Evolutionary conservation across 257 asterid species (phyloP).

Genomic region (Solanum dulcamara): DNA sequence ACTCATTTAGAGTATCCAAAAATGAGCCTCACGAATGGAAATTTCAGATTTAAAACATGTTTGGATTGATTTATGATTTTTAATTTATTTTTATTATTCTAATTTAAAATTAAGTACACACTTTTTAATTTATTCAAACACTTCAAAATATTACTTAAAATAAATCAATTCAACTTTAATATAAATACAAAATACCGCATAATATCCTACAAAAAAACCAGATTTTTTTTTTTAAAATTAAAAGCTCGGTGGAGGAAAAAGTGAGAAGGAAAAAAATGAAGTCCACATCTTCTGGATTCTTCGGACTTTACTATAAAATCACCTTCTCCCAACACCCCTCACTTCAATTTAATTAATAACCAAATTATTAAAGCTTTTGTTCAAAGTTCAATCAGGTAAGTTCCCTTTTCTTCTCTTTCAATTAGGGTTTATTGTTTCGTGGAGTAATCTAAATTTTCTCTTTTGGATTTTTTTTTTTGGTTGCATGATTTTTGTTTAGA

Average conservation of each 20-base stretch:
- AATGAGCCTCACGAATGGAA: too few species aligned
- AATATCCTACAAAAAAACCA: too few species aligned
- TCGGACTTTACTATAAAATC: neutral
- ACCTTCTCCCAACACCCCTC: neutral
- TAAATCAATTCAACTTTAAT: too few species aligned
- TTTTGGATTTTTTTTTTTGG: neutral
- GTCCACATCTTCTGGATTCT: neutral
- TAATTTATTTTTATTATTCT: too few species aligned
- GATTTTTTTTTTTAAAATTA: too few species aligned
- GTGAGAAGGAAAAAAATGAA: neutral
- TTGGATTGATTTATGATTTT: too few species aligned
- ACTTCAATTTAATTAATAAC: neutral
- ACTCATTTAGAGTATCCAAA: too few species aligned
- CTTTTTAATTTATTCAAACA: too few species aligned
- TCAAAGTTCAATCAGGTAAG: neutral
- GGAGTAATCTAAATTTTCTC: neutral
- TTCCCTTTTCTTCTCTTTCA: neutral
- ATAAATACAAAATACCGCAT: too few species aligned
- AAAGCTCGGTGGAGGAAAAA: neutral
- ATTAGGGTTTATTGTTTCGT: neutral
- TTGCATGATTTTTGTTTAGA: constrained; percentile 26
- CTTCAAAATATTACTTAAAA: too few species aligned
- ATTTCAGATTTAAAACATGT: too few species aligned
- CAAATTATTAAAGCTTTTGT: neutral
- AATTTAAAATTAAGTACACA: too few species aligned